Percentiles rank a stretch among this genome's conserved stretches.
phyloP scores from a whole-genome alignment of 2,329 filamentous ascomycete species.

The Cladophialophora psammophila region DNA sequence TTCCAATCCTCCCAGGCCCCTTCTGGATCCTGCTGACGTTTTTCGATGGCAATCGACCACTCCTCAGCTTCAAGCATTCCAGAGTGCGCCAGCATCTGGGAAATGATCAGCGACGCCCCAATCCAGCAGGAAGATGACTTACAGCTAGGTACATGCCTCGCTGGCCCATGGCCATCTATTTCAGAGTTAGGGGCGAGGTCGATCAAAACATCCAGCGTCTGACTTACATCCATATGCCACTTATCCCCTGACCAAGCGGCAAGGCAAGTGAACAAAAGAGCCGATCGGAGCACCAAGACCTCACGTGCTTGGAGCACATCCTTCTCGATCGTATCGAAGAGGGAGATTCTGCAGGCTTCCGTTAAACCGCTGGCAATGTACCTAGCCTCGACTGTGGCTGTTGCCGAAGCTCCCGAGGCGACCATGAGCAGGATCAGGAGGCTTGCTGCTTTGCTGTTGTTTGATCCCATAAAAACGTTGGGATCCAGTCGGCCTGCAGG shows the following conservation, averaged over 20 bases:
- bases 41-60: slow-evolving; percentile 54
- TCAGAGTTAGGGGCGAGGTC: slow-evolving; percentile 22
- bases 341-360: slow-evolving; percentile 74
- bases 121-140: slow-evolving; percentile 42
- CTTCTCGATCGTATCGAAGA: slow-evolving; percentile 76
- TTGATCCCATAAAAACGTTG: slow-evolving; percentile 69
- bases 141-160: slow-evolving; percentile 74
- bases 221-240: slow-evolving; percentile 71
- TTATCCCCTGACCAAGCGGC: slow-evolving; percentile 78
- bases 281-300: slow-evolving; percentile 69
- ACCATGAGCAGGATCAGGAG: slow-evolving; percentile 75
- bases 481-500: slow-evolving; percentile 67
- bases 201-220: background rate
- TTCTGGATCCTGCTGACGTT: slow-evolving; percentile 56
- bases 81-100: slow-evolving; percentile 71
- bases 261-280: slow-evolving; percentile 71
- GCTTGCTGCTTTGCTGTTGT: slow-evolving; percentile 70
- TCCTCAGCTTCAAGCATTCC: slow-evolving; percentile 67
- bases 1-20: slow-evolving; percentile 70
- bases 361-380: slow-evolving; percentile 71
- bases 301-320: slow-evolving; percentile 73
- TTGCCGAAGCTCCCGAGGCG: slow-evolving; percentile 72
- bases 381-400: slow-evolving; percentile 69
- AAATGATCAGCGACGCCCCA: slow-evolving; percentile 18
- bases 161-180: slow-evolving; percentile 71